Conservation (phyloP, 257 asterid genomes). For the Thymus mandschuricus region DNA sequence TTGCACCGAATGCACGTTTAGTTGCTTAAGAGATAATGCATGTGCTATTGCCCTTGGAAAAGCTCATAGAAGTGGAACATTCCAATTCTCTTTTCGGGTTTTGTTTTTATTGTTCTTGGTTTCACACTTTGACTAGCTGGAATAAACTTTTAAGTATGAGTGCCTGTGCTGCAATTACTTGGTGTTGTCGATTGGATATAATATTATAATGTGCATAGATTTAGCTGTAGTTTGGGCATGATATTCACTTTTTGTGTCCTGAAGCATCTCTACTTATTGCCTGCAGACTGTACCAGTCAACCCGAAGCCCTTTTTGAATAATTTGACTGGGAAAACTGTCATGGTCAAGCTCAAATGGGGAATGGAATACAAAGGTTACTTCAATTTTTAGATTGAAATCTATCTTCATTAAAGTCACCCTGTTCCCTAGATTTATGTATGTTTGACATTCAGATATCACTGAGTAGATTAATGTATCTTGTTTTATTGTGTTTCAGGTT, state of each 20-base stretch:
- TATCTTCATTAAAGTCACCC: background rate
- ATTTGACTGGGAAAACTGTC: slow-evolving; percentile 92
- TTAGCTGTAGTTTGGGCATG: background rate
- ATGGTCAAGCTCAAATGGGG: slow-evolving; percentile 99
- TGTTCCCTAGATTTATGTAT: background rate
- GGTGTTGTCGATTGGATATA: slow-evolving; percentile 12
- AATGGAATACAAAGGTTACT: slow-evolving; percentile 90
- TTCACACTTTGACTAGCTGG: background rate
- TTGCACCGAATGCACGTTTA: background rate
- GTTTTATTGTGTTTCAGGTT: slow-evolving; percentile 55
- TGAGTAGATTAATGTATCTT: background rate
- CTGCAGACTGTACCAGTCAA: slow-evolving; percentile 96
- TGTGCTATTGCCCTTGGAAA: background rate
- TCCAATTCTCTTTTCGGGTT: slow-evolving; percentile 13
- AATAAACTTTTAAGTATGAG: background rate
- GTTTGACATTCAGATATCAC: background rate
- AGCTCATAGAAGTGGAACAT: background rate
- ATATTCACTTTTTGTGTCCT: slow-evolving; percentile 7
- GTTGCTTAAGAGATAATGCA: background rate
- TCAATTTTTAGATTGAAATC: background rate
- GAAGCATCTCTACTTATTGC: slow-evolving; percentile 6
- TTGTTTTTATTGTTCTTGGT: slow-evolving; percentile 10
- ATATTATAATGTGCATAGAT: slow-evolving; percentile 4
- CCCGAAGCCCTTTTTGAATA: slow-evolving; percentile 98
- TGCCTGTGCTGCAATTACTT: slow-evolving; percentile 11